A percentile compares a stretch with the other conserved stretches of the same genome.
Evolutionary conservation across 2,329 filamentous ascomycete species (phyloP).

Genomic region (Blastomyces gilchristii): DNA sequence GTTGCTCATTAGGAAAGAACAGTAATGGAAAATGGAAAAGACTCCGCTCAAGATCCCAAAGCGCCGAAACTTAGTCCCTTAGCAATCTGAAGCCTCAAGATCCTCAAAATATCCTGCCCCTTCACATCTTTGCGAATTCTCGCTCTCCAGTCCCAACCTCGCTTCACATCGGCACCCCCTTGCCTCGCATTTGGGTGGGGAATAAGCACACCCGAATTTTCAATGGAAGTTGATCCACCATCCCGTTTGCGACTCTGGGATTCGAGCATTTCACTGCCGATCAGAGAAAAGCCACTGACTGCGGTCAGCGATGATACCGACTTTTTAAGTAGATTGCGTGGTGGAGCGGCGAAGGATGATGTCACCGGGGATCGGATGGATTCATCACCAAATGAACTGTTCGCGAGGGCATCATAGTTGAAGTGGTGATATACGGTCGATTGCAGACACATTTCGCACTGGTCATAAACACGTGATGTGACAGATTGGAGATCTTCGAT

Average conservation of each 20-base stretch:
- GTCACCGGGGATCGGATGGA: conserved; percentile 14
- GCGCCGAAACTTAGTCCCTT: conserved; percentile 50
- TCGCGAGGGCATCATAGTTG: conserved; percentile 37
- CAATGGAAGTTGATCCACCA: conserved; percentile 36
- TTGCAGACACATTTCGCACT: conserved; percentile 68
- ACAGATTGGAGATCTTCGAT: conserved; percentile 73
- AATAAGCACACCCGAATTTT: conserved; percentile 43
- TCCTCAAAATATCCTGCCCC: conserved; percentile 60
- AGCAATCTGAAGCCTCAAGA: conserved; percentile 62
- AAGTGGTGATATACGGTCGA: conserved; percentile 63
- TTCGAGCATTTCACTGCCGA: conserved; percentile 62
- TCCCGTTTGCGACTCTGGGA: conserved; percentile 24
- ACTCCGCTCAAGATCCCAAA: conserved; percentile 19
- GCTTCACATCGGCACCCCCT: conserved; percentile 35
- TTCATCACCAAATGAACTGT: conserved; percentile 25
- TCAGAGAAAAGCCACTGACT: conserved; percentile 55
- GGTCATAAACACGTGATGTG: conserved; percentile 57
- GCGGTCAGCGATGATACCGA: conserved; percentile 46
- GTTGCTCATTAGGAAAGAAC: conserved; percentile 10
- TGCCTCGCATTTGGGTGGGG: conserved; percentile 21
- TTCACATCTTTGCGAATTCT: conserved; percentile 48
- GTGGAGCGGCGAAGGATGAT: conserved; percentile 25
- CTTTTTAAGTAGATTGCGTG: conserved; percentile 58
- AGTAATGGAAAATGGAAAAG: background rate
- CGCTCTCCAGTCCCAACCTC: conserved; percentile 64